Evolutionary conservation across 768 basidiomycete species (phyloP).

Genomic region (Porpolomopsis calyptriformis): DNA sequence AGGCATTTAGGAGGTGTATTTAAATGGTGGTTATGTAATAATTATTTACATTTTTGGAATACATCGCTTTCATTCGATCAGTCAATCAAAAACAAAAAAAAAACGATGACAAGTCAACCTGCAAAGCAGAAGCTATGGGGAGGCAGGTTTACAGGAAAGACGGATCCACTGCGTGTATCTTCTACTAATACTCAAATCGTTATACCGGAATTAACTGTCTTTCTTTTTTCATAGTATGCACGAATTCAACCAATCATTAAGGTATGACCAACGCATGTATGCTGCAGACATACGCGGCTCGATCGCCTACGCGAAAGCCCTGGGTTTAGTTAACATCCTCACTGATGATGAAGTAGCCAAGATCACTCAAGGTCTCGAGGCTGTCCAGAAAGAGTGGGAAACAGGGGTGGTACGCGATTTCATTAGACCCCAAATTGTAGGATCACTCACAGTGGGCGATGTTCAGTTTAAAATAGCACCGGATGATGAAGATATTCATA

Average conservation of each 20-base stretch:
- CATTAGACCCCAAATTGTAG: neutral
- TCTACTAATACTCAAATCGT: conserved; percentile 7
- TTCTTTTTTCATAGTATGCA: conserved; percentile 81
- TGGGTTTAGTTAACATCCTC: conserved; percentile 72
- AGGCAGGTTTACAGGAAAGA: conserved; percentile 79
- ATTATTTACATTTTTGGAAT: no score
- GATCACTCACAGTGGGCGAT: neutral
- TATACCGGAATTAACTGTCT: no score
- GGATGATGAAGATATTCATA: conserved; percentile 99
- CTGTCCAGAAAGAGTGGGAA: conserved; percentile 81
- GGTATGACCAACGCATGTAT: conserved; percentile 92
- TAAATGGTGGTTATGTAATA: no score
- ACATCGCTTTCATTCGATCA: no score
- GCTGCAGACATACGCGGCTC: conserved; percentile 86
- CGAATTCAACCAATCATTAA: conserved; percentile 91
- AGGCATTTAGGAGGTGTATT: no score
- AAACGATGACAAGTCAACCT: conserved; percentile 28
- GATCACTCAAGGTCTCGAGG: conserved; percentile 63
- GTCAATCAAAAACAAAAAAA: neutral
- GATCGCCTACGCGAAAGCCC: conserved; percentile 88
- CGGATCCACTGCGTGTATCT: conserved; percentile 67
- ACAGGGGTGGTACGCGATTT: conserved; percentile 46
- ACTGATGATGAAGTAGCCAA: conserved; percentile 61
- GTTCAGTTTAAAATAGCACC: conserved; percentile 59
- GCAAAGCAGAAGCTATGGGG: conserved; percentile 78